A percentile compares a stretch with the other conserved stretches of the same genome.
These are phyloP conservation scores for Cytospora mali DNA, from an alignment of 2,329 filamentous ascomycete genomes.

Conservation along the genomic window DNA sequence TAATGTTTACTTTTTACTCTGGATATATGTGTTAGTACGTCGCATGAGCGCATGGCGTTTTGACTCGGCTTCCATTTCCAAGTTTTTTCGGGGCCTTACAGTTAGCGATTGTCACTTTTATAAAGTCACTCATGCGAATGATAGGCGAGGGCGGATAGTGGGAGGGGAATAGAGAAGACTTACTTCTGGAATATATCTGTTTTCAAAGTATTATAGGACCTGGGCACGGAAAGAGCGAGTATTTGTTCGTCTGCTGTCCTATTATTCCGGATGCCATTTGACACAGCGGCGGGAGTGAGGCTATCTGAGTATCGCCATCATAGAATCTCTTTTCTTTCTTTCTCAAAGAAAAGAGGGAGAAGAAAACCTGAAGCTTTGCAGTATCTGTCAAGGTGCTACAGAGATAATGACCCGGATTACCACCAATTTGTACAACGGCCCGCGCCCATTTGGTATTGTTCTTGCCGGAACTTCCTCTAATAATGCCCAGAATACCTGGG, in stretches of 20 bases:
- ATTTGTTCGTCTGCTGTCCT: background rate
- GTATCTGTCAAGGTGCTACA: background rate
- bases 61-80: constrained; percentile 8
- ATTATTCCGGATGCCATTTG: background rate
- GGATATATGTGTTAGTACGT: constrained; percentile 10
- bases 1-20: constrained; percentile 9
- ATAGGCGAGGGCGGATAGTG: background rate
- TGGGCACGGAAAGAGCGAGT: constrained; percentile 7
- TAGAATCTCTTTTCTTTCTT: background rate
- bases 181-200: background rate
- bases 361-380: too few species aligned
- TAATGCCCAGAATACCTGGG: background rate
- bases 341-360: background rate
- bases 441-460: background rate
- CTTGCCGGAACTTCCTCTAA: background rate
- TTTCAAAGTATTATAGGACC: background rate
- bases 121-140: background rate
- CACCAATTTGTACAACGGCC: background rate
- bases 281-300: background rate
- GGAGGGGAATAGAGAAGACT: background rate
- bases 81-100: background rate
- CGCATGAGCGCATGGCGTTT: constrained; percentile 28
- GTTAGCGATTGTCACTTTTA: background rate
- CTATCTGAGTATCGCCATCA: background rate
- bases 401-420: background rate